A percentile compares a stretch with the other conserved stretches of the same genome.
Evolutionary conservation across 2,329 filamentous ascomycete genomes (phyloP).

Genomic region (Fusarium subtropicale): DNA sequence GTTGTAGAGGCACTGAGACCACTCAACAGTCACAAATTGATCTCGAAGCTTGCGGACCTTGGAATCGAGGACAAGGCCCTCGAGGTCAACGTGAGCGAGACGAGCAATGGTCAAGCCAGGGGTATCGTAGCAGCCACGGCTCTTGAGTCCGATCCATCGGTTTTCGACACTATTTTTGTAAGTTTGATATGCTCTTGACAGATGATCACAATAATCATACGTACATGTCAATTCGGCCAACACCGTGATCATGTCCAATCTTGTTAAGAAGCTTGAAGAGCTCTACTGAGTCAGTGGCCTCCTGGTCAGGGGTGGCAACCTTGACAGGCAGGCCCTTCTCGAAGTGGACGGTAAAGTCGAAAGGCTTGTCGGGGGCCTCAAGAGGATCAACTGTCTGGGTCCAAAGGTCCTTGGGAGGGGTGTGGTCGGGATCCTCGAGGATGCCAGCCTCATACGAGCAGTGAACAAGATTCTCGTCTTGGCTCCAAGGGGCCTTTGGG

Average conservation of each 20-base stretch:
- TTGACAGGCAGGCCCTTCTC: constrained; percentile 75
- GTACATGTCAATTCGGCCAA: constrained; percentile 70
- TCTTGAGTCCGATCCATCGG: constrained; percentile 52
- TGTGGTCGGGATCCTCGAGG: constrained; percentile 64
- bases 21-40: constrained; percentile 61
- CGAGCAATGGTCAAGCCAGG: constrained; percentile 41
- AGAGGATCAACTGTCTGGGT: constrained; percentile 71
- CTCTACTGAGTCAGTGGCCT: constrained; percentile 71
- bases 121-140: constrained; percentile 54
- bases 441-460: constrained; percentile 36
- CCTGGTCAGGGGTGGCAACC: constrained; percentile 67
- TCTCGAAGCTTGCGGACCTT: constrained; percentile 65
- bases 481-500: constrained; percentile 76
- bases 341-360: constrained; percentile 74
- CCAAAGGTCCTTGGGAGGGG: constrained; percentile 78
- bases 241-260: constrained; percentile 72
- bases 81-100: constrained; percentile 58
- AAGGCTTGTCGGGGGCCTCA: constrained; percentile 71
- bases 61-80: constrained; percentile 66
- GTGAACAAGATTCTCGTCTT: constrained; percentile 55
- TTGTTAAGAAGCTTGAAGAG: constrained; percentile 73
- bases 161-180: constrained; percentile 57
- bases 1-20: constrained; percentile 60
- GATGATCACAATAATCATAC: background rate
- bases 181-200: background rate